Percentiles rank a stretch among this genome's conserved stretches.
Evolutionary conservation across 805 yeast genomes (phyloP).

Genomic region (Kazachstania bromeliacearum): DNA sequence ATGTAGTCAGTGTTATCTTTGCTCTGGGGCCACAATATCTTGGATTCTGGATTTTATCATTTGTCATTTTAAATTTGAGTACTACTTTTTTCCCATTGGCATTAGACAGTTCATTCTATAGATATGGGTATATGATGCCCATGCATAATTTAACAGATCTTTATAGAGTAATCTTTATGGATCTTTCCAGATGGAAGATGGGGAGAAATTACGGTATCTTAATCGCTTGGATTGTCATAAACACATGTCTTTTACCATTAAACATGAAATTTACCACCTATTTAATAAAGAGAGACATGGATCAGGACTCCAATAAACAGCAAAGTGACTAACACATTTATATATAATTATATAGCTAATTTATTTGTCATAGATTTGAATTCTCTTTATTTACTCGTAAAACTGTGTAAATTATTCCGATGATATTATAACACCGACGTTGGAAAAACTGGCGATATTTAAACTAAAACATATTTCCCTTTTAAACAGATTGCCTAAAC

Average conservation of each 20-base stretch:
- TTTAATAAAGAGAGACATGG: no score
- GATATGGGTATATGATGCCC: slow-evolving; percentile 62
- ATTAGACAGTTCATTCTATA: slow-evolving; percentile 43
- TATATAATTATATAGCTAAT: no score
- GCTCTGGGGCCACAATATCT: slow-evolving; percentile 49
- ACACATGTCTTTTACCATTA: slow-evolving; percentile 36
- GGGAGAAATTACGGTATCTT: slow-evolving; percentile 56
- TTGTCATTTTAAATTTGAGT: slow-evolving; percentile 59
- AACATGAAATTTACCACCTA: slow-evolving; percentile 36
- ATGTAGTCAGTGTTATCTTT: slow-evolving; percentile 43
- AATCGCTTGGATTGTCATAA: slow-evolving; percentile 49
- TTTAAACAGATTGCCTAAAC: no score
- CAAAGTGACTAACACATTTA: no score
- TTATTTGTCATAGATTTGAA: no score
- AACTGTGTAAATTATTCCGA: no score
- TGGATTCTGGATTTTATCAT: slow-evolving; percentile 63
- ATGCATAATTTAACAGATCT: slow-evolving; percentile 56
- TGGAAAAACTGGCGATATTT: no score
- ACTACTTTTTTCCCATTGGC: slow-evolving; percentile 62
- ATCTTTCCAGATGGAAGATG: slow-evolving; percentile 43
- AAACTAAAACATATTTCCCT: no score
- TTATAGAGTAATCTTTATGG: slow-evolving; percentile 47
- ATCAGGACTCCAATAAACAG: no score
- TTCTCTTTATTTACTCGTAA: no score
- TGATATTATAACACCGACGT: no score